Evolutionary conservation across 148 eudicot species (phyloP), one percentile per base, ranked within the genome.

Genomic region (Pouteria glomerata): DNA sequence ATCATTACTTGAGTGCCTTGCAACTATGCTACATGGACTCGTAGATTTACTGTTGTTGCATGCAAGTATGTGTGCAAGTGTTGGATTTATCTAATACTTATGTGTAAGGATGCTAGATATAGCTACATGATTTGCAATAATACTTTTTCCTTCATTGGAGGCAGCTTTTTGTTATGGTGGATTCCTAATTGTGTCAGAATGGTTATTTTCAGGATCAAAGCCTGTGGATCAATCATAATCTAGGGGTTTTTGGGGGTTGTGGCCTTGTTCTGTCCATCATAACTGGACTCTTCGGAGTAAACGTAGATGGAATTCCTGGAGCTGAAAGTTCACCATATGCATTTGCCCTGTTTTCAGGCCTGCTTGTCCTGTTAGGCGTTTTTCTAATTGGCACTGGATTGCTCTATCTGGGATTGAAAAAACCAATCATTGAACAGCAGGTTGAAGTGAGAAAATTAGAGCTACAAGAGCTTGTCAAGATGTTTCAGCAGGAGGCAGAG

Each of bases 241-340:
- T 88, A 23, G 81, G 80, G 1, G 89, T 88, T 66, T 77, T 88
- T 74, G 92, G 92, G 67, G 92, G 92, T 41, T 74, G 87, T 74
- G 92, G 92, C 34, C 89, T 88, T 63, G 75, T 88, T 34, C 70
- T 88, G 64, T 77, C 89, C 0, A 78, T 88, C 72, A 76, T 85
- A 71, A 78, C 86, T 3, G 92, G 92, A 26, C 80, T 88, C 35
- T 88, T 88, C 50, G 92, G 92, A n/a, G 79, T 85, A 72, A 88
- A 88, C 63, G 87, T 88, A 2, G 92, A 85, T 72, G 92, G 92
- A 47, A 88, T 88, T 2, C 92, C 92, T 18, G 92, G 92, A 37
- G 56, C 84, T 29, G 60, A 72, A 63, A 73, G 78, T 51, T 71
- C 89, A 45, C 92, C 89, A 21, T 85, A 83, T 63, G 87, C 92